phyloP scores from a whole-genome alignment of 768 basidiomycete species.

The Arthromyces matolae region DNA sequence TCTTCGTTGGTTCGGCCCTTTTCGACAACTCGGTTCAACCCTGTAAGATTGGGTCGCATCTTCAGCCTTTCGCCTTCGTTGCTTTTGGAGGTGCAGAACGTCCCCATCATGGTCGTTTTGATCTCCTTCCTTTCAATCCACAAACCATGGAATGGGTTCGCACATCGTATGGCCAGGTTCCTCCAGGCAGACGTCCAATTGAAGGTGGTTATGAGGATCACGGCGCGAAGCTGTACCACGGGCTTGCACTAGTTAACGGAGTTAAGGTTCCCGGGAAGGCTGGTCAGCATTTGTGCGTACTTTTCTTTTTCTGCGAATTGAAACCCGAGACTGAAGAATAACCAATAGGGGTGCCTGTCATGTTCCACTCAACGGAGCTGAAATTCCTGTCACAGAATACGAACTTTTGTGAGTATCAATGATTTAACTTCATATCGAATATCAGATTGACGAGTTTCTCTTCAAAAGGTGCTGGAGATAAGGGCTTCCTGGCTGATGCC shows the following conservation, averaged over 20 bases:
- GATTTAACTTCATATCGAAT: too few species aligned
- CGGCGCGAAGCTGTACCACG: slow-evolving; percentile 68
- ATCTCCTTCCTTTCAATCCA: slow-evolving; percentile 67
- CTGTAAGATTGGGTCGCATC: slow-evolving; percentile 71
- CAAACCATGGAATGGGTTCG: slow-evolving; percentile 73
- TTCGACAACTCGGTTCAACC: slow-evolving; percentile 70
- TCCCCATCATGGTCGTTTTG: slow-evolving; percentile 63
- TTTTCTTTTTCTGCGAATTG: neutral
- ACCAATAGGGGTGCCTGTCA: slow-evolving; percentile 37
- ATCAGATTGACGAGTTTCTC: too few species aligned
- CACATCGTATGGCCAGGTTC: slow-evolving; percentile 57
- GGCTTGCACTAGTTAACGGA: slow-evolving; percentile 46
- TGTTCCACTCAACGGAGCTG: slow-evolving; percentile 44
- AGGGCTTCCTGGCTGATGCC: neutral
- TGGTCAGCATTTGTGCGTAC: slow-evolving; percentile 60
- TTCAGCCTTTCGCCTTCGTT: slow-evolving; percentile 50
- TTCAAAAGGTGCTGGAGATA: slow-evolving; percentile 36
- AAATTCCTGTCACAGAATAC: slow-evolving; percentile 39
- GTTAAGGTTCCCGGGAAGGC: slow-evolving; percentile 71
- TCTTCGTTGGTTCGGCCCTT: slow-evolving; percentile 75
- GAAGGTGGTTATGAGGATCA: slow-evolving; percentile 75
- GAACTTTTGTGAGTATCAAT: slow-evolving; percentile 51
- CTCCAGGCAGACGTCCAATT: slow-evolving; percentile 53
- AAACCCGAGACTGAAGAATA: neutral
- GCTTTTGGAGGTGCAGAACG: slow-evolving; percentile 62